Conservation (phyloP, 768 basidiomycete species). For the Saitozyma sp. region DNA sequence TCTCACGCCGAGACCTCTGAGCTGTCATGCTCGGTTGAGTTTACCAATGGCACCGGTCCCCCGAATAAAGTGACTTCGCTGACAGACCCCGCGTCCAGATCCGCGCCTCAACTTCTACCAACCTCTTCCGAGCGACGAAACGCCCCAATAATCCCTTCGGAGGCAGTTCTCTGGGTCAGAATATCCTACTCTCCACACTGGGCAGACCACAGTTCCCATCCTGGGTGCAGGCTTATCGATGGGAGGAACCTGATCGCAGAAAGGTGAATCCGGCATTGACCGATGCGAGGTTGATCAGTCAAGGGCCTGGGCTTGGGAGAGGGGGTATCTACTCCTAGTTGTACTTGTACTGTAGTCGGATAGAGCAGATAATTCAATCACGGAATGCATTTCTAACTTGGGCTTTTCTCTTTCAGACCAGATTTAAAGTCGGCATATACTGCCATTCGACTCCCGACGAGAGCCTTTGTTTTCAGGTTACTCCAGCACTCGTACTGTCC, state of each 20-base stretch:
- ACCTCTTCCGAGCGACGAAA: conserved; percentile 61
- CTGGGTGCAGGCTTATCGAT: conserved; percentile 68
- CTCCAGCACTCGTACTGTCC: not conserved
- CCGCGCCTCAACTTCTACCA: conserved; percentile 77
- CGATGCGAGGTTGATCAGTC: conserved; percentile 14
- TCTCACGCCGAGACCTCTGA: conserved; percentile 7
- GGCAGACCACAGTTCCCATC: conserved; percentile 78
- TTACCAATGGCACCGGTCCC: no score
- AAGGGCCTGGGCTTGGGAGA: not conserved
- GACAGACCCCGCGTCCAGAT: conserved; percentile 58
- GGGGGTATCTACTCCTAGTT: not conserved
- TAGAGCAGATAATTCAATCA: not conserved
- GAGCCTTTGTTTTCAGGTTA: not conserved
- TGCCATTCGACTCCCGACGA: not conserved
- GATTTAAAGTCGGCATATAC: no score
- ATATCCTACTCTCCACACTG: conserved; percentile 67
- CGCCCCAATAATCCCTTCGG: conserved; percentile 78
- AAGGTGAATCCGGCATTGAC: conserved; percentile 66
- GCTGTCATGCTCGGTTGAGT: not conserved
- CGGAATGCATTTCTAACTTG: not conserved
- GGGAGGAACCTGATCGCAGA: conserved; percentile 71
- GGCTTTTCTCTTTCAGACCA: not conserved
- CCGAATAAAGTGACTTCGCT: no score
- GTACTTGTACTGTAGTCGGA: not conserved
- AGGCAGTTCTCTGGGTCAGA: conserved; percentile 71